Evolutionary conservation across 2,329 filamentous ascomycete species (phyloP), one percentile per base, ranked within the genome.

Genomic region (Neophaeococcomyces aloes): DNA sequence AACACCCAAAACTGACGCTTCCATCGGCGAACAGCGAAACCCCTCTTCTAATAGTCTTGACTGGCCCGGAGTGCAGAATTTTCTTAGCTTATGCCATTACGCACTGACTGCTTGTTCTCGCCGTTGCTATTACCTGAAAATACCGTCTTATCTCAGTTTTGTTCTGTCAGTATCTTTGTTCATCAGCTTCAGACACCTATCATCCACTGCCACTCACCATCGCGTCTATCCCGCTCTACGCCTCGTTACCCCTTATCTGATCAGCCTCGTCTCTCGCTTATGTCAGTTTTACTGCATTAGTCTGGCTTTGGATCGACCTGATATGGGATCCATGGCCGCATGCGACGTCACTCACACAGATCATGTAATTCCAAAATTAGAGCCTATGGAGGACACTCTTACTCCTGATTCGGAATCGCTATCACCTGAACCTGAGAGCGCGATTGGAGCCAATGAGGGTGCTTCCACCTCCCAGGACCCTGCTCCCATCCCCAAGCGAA

Each of bases 401-500:
- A 62, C 64, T 56, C 66, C 63, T 48, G 67, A 65, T 21, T 57
- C 60, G n/a, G 62, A 63, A 38, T 71, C 68, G 33, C 66, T 66
- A 2, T 37, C 34, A 10, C 67, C 67, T 10, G 68, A 70, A 37
- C 59, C 62, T 8, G 66, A 67, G 46, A 35, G 39, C 27, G 64
- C 60, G 41, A 60, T 64, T 47, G 54, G 57, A 27, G 53, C 64
- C 42, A 60, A 54, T 13, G 51, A 42, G 23, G 51, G 36, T 3
- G 36, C 38, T 17, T 45, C 49, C 8, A 25, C 39, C 13, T 46
- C 42, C 10, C 65, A 64, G 50, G 66, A 70, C 47, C 58, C 62
- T n/a, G 59, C 63, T 44, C 67, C 67, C 53, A 65, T 63, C 38
- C 87, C 88, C 61, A 98, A 98, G 74, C 80, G 91, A 60, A 98